These are phyloP conservation scores for Thalassia testudinum DNA, from an alignment of 116 monocot genomes.

Conservation along the genomic window DNA sequence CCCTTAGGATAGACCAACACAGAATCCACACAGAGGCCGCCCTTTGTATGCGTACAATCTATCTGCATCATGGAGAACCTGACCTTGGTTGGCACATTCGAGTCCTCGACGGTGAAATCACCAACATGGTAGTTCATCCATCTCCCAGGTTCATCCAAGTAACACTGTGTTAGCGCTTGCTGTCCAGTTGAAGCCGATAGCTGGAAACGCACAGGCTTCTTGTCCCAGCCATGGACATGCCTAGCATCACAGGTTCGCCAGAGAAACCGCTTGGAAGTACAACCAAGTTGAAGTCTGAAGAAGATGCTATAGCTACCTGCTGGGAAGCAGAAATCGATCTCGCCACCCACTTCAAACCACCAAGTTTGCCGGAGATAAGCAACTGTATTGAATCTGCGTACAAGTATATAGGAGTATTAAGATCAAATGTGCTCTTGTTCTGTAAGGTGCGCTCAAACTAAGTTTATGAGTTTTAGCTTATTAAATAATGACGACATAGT, in stretches of 20 bases:
- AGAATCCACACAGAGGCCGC: constrained; percentile 65
- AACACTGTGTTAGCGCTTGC: constrained; percentile 27
- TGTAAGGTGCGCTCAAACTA: no score
- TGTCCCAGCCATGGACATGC: constrained; percentile 68
- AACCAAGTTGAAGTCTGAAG: constrained; percentile 46
- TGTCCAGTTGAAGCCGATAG: constrained; percentile 50
- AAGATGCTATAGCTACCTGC: constrained; percentile 52
- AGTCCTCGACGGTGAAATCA: constrained; percentile 34
- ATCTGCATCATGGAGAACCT: constrained; percentile 74
- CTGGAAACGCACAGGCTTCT: constrained; percentile 58
- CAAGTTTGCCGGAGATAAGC: constrained; percentile 77
- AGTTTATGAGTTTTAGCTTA: no score
- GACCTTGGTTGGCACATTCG: constrained; percentile 23
- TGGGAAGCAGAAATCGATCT: constrained; percentile 60
- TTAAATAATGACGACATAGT: no score
- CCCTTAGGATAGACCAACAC: constrained; percentile 19
- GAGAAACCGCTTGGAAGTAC: constrained; percentile 36
- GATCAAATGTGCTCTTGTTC: no score
- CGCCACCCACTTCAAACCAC: constrained; percentile 68
- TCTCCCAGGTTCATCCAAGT: constrained; percentile 33
- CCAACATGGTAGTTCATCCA: constrained; percentile 59
- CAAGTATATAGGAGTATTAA: no score
- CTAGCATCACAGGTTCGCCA: constrained; percentile 22
- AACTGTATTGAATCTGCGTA: constrained; percentile 41
- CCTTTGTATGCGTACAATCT: constrained; percentile 69